Percentiles rank a stretch among this genome's conserved stretches.
Evolutionary conservation across 768 basidiomycete genomes (phyloP).

Genomic region (Suillus brevipes): DNA sequence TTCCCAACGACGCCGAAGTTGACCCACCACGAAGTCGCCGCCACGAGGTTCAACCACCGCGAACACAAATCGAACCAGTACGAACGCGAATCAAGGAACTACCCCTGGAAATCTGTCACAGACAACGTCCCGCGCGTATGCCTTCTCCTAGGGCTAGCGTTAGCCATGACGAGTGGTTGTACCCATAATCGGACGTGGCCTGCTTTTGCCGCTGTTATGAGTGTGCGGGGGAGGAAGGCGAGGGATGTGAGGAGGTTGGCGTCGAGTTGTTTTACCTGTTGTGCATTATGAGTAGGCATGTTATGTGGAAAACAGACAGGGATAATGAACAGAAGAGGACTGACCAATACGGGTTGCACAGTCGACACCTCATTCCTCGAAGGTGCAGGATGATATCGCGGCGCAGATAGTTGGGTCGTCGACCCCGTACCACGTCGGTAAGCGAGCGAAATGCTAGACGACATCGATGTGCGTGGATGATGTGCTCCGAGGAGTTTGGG

Average conservation of each 20-base stretch:
- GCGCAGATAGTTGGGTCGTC: constrained; percentile 51
- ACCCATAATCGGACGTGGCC: constrained; percentile 87
- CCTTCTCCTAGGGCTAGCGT: constrained; percentile 24
- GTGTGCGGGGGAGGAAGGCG: constrained; percentile 72
- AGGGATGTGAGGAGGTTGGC: constrained; percentile 74
- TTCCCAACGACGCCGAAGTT: constrained; percentile 4
- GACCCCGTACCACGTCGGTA: constrained; percentile 61
- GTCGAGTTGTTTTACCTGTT: constrained; percentile 78
- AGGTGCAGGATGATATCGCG: constrained; percentile 83
- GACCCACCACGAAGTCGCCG: background rate
- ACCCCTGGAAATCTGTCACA: constrained; percentile 31
- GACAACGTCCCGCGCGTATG: constrained; percentile 32
- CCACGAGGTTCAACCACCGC: background rate
- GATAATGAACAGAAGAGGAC: constrained; percentile 22
- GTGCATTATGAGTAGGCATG: background rate
- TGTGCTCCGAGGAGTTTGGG: constrained; percentile 75
- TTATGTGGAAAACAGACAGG: background rate
- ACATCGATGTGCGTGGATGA: constrained; percentile 74
- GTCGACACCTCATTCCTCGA: constrained; percentile 88
- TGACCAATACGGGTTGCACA: constrained; percentile 86
- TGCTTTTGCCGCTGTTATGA: constrained; percentile 76
- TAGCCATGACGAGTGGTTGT: constrained; percentile 58
- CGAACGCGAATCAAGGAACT: constrained; percentile 13
- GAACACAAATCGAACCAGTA: background rate
- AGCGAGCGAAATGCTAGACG: constrained; percentile 75